phyloP scores from a whole-genome alignment of 139 green algal genomes.

The Spirogloea muscicola region DNA sequence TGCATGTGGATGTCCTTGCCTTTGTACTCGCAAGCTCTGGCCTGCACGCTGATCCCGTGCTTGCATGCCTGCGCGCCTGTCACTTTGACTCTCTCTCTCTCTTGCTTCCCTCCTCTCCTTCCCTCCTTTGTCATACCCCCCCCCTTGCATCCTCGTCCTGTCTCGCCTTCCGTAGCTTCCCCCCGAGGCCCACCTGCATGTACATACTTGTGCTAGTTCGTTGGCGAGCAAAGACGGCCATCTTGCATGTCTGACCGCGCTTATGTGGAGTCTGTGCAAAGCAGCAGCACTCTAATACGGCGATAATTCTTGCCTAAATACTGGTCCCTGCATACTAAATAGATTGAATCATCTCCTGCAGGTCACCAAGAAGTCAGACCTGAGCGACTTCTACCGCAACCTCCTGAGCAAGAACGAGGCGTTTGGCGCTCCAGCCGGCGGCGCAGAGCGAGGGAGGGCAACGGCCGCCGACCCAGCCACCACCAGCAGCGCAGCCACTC shows the following conservation, averaged over 20 bases:
- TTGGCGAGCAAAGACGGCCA: no score
- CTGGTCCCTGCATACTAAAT: no score
- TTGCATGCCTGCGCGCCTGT: no score
- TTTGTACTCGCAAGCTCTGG: not conserved
- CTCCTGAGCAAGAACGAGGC: constrained; percentile 74
- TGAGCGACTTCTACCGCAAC: constrained; percentile 89
- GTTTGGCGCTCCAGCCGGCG: constrained; percentile 51
- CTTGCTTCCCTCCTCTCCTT: not conserved
- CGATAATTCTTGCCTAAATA: no score
- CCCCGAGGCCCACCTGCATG: not conserved
- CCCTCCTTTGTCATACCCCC: not conserved
- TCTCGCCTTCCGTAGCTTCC: not conserved
- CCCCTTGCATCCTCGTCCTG: not conserved
- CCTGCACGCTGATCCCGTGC: no score
- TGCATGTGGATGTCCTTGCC: not conserved
- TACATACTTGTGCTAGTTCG: not conserved
- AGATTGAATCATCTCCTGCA: no score
- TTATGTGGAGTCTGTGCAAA: no score
- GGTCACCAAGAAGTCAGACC: constrained; percentile 59
- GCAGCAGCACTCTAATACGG: no score
- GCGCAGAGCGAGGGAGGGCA: not conserved
- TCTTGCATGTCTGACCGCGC: no score
- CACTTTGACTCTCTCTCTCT: not conserved
- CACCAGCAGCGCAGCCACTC: not conserved
- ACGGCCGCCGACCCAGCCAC: not conserved